Evolutionary conservation across 352 stramenopile species (phyloP), one percentile per base, ranked within the genome.

Genomic region (Achlya hypogyna): DNA sequence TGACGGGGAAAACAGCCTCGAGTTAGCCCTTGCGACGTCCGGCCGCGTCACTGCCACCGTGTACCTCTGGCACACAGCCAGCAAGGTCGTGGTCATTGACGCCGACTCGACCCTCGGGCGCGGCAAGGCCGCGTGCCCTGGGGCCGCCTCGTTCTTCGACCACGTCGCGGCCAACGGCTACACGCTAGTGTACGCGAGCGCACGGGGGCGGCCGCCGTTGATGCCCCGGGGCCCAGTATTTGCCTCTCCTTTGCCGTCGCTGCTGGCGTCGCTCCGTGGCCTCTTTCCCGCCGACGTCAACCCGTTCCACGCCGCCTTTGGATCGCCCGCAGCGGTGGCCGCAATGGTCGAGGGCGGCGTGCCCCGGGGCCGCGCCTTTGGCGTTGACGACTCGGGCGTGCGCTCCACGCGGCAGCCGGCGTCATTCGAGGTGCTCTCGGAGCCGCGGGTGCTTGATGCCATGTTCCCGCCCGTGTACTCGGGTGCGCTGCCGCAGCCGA

Each of bases 241-340:
- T 9, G 67, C 87, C 0, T 87, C 81, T 0, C 82, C 83, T 23
- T 82, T 91, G 60, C 72, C 86, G 22, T 73, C 75, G 9, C 84
- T 82, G 8, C 71, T 96, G 22, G 78, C 76, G 29, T 79, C 78
- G 8, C 64, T 95, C 32, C 76, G 78, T 20, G 74, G 70, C 16
- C 73, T 93, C 2, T 96, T 94, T 64, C 84, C 84, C 6, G 40
- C 74, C 27, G 84, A 91, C 31, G 75, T 90, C 32, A 91, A 90
- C 51, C 82, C 87, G 20, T 95, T 93, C 64, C 91, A 91, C 67
- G 84, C 84, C 1, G 84, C 81, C 5, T 94, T 96, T 62, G 82
- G 84, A 28, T 87, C 79, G 28, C 2, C 25, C 42, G 0, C 18
- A 86, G 73, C 1, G 62, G 79, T 25, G 75, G 70, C 1, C 78